Conservation (phyloP, 176 grass and related monocot species). For the Areca catechu region DNA sequence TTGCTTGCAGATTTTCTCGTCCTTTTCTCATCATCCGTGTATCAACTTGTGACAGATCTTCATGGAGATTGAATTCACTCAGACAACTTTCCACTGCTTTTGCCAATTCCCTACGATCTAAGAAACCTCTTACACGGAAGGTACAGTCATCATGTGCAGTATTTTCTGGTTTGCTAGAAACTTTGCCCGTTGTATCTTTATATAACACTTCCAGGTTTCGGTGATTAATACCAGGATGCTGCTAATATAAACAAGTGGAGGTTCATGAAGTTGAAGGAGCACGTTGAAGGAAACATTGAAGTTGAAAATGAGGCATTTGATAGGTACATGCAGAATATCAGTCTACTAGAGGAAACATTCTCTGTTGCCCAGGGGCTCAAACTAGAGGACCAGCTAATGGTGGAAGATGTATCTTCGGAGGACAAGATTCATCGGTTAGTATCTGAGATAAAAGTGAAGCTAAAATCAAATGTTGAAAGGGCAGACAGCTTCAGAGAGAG, state of each 20-base stretch:
- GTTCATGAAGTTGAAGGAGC: conserved; percentile 76
- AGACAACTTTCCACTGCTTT: conserved; percentile 66
- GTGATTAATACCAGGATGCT: conserved; percentile 36
- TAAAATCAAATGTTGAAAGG: conserved; percentile 46
- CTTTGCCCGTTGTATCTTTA: conserved; percentile 2
- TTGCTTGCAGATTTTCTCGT: too few species aligned
- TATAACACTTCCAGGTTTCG: neutral
- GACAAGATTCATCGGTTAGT: conserved; percentile 40
- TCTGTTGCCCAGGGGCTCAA: conserved; percentile 20
- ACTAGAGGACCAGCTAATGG: conserved; percentile 21
- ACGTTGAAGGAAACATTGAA: conserved; percentile 70
- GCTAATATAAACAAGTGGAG: conserved; percentile 61
- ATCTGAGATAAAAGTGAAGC: conserved; percentile 58
- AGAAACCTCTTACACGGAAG: conserved; percentile 58
- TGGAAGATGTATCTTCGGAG: conserved; percentile 29
- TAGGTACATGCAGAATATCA: conserved; percentile 61
- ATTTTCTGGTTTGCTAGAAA: conserved; percentile 1
- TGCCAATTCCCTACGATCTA: conserved; percentile 60
- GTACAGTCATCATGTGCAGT: conserved; percentile 15
- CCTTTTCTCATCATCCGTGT: too few species aligned
- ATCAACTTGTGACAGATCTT: conserved; percentile 29
- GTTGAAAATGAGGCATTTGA: conserved; percentile 82
- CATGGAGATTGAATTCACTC: conserved; percentile 49
- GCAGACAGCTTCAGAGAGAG: conserved; percentile 44
- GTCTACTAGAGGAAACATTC: conserved; percentile 77